These are phyloP conservation scores for Xylaria acuta DNA, from an alignment of 495 filamentous ascomycete species.

Conservation along the genomic window DNA sequence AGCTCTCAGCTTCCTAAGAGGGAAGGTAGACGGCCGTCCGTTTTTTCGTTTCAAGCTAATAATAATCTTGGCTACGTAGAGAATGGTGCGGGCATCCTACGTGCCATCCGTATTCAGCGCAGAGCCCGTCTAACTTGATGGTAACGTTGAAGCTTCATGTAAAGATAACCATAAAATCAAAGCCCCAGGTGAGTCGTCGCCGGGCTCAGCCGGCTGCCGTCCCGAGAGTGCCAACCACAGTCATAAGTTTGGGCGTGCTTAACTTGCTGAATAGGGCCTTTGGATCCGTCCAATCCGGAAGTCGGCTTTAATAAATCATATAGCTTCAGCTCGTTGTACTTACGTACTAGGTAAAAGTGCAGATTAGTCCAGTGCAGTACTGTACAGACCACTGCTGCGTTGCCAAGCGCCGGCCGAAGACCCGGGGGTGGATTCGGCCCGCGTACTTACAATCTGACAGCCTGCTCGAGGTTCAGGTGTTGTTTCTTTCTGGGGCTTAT, in stretches of 20 bases:
- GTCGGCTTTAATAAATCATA: not conserved
- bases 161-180: not conserved
- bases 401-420: not conserved
- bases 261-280: not conserved
- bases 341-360: not conserved
- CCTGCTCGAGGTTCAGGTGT: not conserved
- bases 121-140: not conserved
- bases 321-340: not conserved
- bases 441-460: not conserved
- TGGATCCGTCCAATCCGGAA: not conserved
- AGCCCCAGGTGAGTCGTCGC: not conserved
- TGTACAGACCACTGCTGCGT: not conserved
- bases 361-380: not conserved
- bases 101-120: not conserved
- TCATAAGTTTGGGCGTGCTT: not conserved
- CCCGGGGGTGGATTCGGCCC: not conserved
- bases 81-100: not conserved
- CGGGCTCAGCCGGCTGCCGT: not conserved
- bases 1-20: slow-evolving; percentile 7
- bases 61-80: not conserved
- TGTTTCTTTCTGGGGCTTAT: not conserved
- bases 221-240: not conserved
- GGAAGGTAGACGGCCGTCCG: not conserved
- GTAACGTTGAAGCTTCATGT: not conserved
- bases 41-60: slow-evolving; percentile 24